Conservation (phyloP, 345 rosid species). For the Carallia pectinifolia region DNA sequence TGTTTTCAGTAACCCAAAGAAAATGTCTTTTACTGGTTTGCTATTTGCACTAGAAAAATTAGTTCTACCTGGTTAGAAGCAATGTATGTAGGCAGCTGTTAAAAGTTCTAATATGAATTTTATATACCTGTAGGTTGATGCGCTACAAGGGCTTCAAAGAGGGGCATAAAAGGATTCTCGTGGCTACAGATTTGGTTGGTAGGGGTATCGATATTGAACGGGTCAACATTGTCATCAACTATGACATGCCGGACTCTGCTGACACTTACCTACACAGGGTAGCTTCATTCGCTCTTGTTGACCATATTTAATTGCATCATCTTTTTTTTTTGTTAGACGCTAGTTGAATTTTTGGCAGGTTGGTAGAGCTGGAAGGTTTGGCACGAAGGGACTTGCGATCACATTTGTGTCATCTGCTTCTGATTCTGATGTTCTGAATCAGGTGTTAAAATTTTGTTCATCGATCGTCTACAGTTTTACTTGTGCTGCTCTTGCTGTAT, state of each 20-base stretch:
- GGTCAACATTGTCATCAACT: slow-evolving; percentile 33
- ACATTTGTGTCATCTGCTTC: slow-evolving; percentile 89
- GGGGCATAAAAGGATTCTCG: slow-evolving; percentile 26
- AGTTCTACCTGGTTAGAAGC: too few species aligned
- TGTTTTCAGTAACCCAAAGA: too few species aligned
- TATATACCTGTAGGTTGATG: slow-evolving; percentile 50
- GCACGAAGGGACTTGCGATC: slow-evolving; percentile 93
- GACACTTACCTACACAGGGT: slow-evolving; percentile 34
- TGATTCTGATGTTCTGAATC: slow-evolving; percentile 83
- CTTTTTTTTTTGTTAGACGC: neutral
- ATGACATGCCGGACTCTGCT: slow-evolving; percentile 35
- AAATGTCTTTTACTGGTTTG: too few species aligned
- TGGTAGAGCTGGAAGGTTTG: slow-evolving; percentile 97
- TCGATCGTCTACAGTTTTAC: neutral
- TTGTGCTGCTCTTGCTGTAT: neutral
- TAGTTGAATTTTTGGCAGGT: slow-evolving; percentile 38
- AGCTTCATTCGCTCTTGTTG: neutral
- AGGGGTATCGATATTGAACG: slow-evolving; percentile 34
- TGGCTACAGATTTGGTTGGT: slow-evolving; percentile 33
- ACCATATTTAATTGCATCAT: neutral
- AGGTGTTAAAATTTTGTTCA: slow-evolving; percentile 37
- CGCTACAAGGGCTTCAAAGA: slow-evolving; percentile 92
- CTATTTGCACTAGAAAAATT: too few species aligned
- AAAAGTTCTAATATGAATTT: neutral
- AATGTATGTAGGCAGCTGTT: too few species aligned